Percentiles rank a stretch among this genome's conserved stretches.
Conservation (phyloP, 305 asterid species). For the Fraxinus latifolia region DNA sequence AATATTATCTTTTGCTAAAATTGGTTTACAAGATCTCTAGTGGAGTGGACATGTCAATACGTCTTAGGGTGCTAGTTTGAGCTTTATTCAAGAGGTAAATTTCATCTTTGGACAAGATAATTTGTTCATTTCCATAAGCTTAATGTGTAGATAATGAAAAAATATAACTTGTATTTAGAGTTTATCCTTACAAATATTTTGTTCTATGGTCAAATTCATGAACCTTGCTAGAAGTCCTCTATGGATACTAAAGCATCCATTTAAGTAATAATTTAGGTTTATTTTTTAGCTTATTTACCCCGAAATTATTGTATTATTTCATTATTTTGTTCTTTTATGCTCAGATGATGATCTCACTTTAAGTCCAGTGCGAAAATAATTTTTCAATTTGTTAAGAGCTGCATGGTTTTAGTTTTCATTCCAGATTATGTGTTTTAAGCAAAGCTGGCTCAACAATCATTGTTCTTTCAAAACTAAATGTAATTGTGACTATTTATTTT, state of each 20-base stretch:
- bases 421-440: not conserved
- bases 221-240: not conserved
- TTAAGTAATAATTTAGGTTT: not conserved
- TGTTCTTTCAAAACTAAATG: not conserved
- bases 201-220: not conserved
- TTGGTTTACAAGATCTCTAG: not conserved
- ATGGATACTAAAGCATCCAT: not conserved
- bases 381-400: not conserved
- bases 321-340: not conserved
- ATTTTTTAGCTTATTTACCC: not conserved
- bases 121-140: not conserved
- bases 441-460: not conserved
- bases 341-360: not conserved
- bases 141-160: not conserved
- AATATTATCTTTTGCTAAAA: constrained; percentile 3
- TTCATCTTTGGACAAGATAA: not conserved
- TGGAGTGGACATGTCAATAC: not conserved
- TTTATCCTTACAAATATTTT: not conserved
- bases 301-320: not conserved
- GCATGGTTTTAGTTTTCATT: not conserved
- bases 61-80: not conserved
- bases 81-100: constrained; percentile 6
- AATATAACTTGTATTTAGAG: not conserved
- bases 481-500: not conserved
- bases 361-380: not conserved